Base-by-base conservation (phyloP, 2,329 filamentous ascomycete species). In the Sarocladium oryzae region DNA sequence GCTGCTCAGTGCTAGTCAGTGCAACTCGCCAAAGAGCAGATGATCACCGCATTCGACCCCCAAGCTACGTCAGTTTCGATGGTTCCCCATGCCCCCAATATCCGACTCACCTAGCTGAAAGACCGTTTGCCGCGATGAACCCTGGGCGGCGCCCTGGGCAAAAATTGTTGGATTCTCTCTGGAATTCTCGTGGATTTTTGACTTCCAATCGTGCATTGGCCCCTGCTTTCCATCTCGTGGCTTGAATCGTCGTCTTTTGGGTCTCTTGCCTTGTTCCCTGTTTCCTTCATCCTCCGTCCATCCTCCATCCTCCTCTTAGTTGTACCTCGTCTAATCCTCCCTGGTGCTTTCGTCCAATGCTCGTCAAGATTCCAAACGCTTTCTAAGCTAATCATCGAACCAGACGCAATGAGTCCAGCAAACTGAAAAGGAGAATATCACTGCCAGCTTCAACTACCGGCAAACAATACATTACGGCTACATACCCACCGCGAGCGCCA, bases 1-100 rank as follows among this genome's bases (percentile, higher is more conserved):
- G n/a, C n/a, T n/a, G n/a, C n/a, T n/a, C n/a, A n/a, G n/a, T 23
- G 11, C 15, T 20, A 8, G 9, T 16, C 10, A 33, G 21, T 21
- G 21, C 26, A 32, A 21, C 16, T 10, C 10, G 18, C 16, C 43
- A 24, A 48, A 33, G 43, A 21, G 21, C n/a, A 10, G 33, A 9
- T 26, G 43, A 48, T 48, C 43, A 23, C 43, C 26, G 43, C 43
- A 48, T 32, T 33, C 28, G 13, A 15, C 5, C 11, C 26, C 21
- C 20, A n/a, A 45, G 43, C 43, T 48, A 48, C 43, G 43, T 48
- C 43, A 48, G 33, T 32, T 32, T 11, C 43, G 33, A 32, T 24
- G 28, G 32, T n/a, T n/a, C n/a, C 43, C 8, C 43, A 23, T 21
- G 20, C n/a, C 15, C 24, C 43, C n/a, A 30, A 20, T 32, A 13